phyloP scores from a whole-genome alignment of 2,329 filamentous ascomycete genomes.

The Paraconiothyrium sp. region DNA sequence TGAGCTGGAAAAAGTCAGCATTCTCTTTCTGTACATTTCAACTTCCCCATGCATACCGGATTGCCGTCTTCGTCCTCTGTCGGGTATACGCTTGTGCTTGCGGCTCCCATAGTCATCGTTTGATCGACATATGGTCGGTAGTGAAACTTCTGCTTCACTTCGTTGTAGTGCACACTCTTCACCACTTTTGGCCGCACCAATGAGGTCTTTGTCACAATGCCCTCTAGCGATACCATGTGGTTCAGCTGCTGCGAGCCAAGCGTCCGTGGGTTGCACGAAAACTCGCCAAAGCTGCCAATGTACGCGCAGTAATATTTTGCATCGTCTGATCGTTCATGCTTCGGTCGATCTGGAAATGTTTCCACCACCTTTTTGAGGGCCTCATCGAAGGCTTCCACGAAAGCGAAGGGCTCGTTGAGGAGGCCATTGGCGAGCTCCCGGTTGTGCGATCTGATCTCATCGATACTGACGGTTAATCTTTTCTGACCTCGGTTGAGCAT shows the following conservation, averaged over 20 bases:
- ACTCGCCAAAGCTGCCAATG: constrained; percentile 93
- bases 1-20: constrained; percentile 59
- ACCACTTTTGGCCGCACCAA: constrained; percentile 97
- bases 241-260: constrained; percentile 90
- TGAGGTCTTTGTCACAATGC: constrained; percentile 96
- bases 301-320: constrained; percentile 95
- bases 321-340: constrained; percentile 80
- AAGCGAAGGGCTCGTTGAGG: constrained; percentile 88
- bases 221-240: constrained; percentile 95
- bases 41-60: constrained; percentile 60
- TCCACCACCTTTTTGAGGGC: constrained; percentile 90
- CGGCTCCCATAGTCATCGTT: constrained; percentile 90
- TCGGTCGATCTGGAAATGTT: constrained; percentile 77
- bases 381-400: constrained; percentile 84
- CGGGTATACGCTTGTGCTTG: constrained; percentile 91
- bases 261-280: constrained; percentile 92
- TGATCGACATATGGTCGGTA: constrained; percentile 93
- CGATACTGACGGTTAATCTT: constrained; percentile 72
- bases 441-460: constrained; percentile 90
- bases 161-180: constrained; percentile 96
- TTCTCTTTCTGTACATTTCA: not conserved
- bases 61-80: constrained; percentile 94
- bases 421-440: constrained; percentile 81
- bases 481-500: constrained; percentile 72
- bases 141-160: constrained; percentile 84